Evolutionary conservation across 148 eudicot genomes (phyloP).

Genomic region (Rhododendron griersonianum): DNA sequence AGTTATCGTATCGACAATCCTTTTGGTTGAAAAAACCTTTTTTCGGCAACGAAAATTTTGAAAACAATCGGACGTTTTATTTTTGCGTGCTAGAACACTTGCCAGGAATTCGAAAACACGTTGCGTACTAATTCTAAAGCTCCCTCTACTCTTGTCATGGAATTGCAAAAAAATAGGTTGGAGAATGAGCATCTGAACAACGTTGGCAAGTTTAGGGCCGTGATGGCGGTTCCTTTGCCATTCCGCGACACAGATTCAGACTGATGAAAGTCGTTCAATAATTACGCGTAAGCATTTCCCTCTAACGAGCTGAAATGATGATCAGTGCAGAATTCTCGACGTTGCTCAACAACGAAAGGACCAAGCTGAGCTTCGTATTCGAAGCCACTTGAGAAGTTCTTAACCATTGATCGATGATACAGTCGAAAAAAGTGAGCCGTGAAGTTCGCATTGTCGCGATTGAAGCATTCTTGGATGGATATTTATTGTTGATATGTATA

Average conservation of each 20-base stretch:
- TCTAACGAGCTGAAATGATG: neutral
- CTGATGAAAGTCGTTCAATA: slow-evolving; percentile 28
- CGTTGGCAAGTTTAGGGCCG: slow-evolving; percentile 83
- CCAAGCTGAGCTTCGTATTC: neutral
- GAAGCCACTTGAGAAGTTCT: neutral
- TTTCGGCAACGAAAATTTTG: too few relatives aligned
- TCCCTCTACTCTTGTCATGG: neutral
- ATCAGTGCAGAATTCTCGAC: neutral
- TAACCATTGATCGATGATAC: neutral
- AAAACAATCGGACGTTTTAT: too few relatives aligned
- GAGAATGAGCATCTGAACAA: slow-evolving; percentile 93
- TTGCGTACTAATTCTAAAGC: neutral
- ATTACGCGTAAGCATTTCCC: neutral
- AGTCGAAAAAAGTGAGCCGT: neutral
- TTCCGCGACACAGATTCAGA: slow-evolving; percentile 71
- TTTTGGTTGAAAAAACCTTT: neutral
- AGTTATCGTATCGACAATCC: neutral
- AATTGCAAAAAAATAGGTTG: slow-evolving; percentile 34
- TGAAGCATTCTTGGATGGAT: neutral
- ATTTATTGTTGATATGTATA: neutral
- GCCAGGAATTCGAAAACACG: too few relatives aligned
- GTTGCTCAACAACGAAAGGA: neutral
- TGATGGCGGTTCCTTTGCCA: slow-evolving; percentile 81
- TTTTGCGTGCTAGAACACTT: too few relatives aligned
- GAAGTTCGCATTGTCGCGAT: slow-evolving; percentile 1